phyloP scores from a whole-genome alignment of 768 basidiomycete genomes.

The Phanerodontia chrysosporium region DNA sequence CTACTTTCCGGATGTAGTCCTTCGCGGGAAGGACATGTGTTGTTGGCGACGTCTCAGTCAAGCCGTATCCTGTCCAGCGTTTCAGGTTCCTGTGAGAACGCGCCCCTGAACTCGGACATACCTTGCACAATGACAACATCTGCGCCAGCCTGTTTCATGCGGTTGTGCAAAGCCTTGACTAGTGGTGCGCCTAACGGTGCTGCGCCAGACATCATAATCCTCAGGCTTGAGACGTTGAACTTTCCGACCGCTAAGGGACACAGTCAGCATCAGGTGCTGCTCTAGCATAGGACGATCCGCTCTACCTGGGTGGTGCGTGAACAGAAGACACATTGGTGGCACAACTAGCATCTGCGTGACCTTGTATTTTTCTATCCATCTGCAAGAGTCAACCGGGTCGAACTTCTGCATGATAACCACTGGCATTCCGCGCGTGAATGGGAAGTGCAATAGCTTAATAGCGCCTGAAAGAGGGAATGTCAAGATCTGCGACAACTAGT shows the following conservation, averaged over 20 bases:
- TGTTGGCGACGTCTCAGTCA: slow-evolving; percentile 81
- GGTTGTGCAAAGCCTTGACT: slow-evolving; percentile 40
- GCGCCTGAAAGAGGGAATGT: slow-evolving; percentile 36
- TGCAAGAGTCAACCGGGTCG: slow-evolving; percentile 65
- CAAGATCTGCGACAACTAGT: background rate
- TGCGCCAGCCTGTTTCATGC: slow-evolving; percentile 38
- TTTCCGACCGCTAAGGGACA: slow-evolving; percentile 48
- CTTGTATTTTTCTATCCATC: slow-evolving; percentile 59
- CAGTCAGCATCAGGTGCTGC: background rate
- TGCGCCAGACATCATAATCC: slow-evolving; percentile 65
- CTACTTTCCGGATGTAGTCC: slow-evolving; percentile 45
- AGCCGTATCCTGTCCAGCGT: slow-evolving; percentile 53
- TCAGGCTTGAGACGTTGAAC: slow-evolving; percentile 61
- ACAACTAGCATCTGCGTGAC: slow-evolving; percentile 59
- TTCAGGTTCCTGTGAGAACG: too few relatives aligned
- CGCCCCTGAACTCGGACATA: too few relatives aligned
- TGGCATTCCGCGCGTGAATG: slow-evolving; percentile 45
- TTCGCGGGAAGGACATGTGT: slow-evolving; percentile 49
- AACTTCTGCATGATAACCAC: slow-evolving; percentile 64
- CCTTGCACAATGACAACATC: slow-evolving; percentile 48
- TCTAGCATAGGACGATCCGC: background rate
- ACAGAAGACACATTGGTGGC: slow-evolving; percentile 78
- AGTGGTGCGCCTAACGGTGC: slow-evolving; percentile 74
- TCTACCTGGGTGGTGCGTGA: slow-evolving; percentile 66
- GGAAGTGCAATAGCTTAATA: slow-evolving; percentile 59